Base-by-base conservation (phyloP, 1,284 basidiomycete genomes). In the Paramarasmius palmivorus region DNA sequence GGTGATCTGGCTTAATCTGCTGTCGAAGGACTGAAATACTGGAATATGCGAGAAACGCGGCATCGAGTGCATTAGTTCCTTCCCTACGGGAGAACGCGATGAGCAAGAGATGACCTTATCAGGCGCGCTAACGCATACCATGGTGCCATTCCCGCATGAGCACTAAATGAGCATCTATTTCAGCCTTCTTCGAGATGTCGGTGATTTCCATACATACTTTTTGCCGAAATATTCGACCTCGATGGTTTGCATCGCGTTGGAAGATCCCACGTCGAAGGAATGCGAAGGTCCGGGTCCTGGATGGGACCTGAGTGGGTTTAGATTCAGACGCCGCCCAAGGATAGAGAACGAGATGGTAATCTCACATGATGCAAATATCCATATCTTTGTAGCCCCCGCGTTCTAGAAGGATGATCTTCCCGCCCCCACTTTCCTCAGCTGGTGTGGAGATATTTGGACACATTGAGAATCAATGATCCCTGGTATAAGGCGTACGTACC, bases 11-110 rank as follows among this genome's bases (percentile, higher is more conserved):
- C 58, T 78, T 79, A 46, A 86, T 78, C 68, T 92, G 87, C 66
- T 91, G 91, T 14, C 92, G 79, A 41, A 95, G 75, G 1, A 83
- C 83, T 8, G 89, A 86, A 42, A 95, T 77, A 53, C 80, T 78
- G 7, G 81, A 81, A 69, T 95, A 95, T 2, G 90, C 88, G 15
- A 90, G 70, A 61, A 92, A 87, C 2, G 88, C 92, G 0, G 91
- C 93, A 66, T 93, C 92, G 39, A 92, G 79, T 4, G 92, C 92
- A 64, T 94, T 94, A 55, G 81, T 79, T 22, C 87, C 93, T 69
- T 93, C 88, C 90, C 90, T 78, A 50, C 38, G 49, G 22, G 9
- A 42, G 25, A 23, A 4, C 38, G 10, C 15, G 10, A 23, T 42
- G 29, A 32, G n/a, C n/a, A n/a, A n/a, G 26, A 22, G 26, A 29